Percentiles rank a stretch among this genome's conserved stretches.
Evolutionary conservation across 768 basidiomycete genomes (phyloP).

Genomic region (Rhodotorula babjevae): DNA sequence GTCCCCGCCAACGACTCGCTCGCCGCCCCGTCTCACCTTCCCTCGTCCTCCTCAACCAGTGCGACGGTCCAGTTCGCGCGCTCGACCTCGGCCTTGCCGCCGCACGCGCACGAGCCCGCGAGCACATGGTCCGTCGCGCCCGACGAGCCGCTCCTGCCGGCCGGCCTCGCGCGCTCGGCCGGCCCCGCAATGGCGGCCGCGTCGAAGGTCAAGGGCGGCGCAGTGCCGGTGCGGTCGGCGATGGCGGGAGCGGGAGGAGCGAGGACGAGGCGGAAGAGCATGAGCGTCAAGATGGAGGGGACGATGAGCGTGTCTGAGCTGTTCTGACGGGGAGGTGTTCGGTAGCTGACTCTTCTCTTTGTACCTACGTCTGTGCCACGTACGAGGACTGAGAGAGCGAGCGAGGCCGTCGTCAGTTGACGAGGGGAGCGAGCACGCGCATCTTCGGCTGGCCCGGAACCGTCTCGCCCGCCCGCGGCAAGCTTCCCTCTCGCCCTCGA

Average conservation of each 20-base stretch:
- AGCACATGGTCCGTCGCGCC: neutral
- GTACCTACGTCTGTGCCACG: too few species aligned
- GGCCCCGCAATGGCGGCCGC: neutral
- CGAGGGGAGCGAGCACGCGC: neutral
- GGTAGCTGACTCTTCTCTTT: too few species aligned
- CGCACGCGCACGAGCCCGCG: neutral
- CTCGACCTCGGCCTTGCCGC: neutral
- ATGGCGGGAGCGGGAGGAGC: neutral
- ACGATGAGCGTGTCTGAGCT: slow-evolving; percentile 30
- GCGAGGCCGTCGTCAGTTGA: too few species aligned
- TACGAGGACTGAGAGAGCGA: too few species aligned
- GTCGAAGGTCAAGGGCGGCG: too few species aligned
- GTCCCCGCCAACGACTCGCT: neutral
- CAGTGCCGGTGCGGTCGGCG: neutral
- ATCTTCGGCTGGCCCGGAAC: neutral
- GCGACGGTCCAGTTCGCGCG: neutral
- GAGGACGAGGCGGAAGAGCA: slow-evolving; percentile 2
- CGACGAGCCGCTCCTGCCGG: slow-evolving; percentile 14
- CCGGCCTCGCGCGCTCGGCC: slow-evolving; percentile 6
- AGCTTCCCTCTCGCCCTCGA: neutral
- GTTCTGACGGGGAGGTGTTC: neutral
- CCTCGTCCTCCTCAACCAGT: neutral
- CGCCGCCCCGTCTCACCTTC: neutral
- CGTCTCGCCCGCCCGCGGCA: too few species aligned
- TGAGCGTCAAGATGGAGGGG: slow-evolving; percentile 25